Base-by-base conservation (phyloP, 23 red algal species). In the Gracilariopsis chorda region DNA sequence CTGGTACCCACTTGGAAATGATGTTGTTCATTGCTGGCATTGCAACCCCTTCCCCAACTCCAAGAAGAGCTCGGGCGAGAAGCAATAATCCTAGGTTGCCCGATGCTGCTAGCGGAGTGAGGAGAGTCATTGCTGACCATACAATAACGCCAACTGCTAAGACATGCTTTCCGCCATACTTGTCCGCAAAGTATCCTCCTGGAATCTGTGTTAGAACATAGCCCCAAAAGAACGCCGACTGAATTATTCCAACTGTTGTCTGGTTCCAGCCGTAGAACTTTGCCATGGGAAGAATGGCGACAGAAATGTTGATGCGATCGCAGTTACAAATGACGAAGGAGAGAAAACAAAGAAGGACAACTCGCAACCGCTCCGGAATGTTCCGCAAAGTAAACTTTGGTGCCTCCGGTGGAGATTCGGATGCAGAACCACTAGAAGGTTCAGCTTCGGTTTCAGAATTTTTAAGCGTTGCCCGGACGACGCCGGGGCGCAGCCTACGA, bases 1-100 rank as follows among this genome's bases (percentile, higher is more conserved):
- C 76, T 2, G 96, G 96, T 20, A 98, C 86, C 96, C 96, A 98
- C 32, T 80, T 82, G 4, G 96, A 98, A 35, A 98, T 91, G 7
- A 98, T 82, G 59, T 95, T 87, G 69, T 98, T 98, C 96, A 98
- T 98, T 9, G 93, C 93, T 20, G 96, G 96, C 96, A 98, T 98
- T 4, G 96, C 96, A 29, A 98, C 96, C 25, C 96, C 96, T 91
- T 98, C 96, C 3, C 96, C 96, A 14, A 98, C 84, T 0, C 96
- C 96, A 46, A 98, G 94, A 23, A 98, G 76, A 7, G 93, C 96
- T 30, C 96, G 59, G 28, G 96, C 93, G 4, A 84, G 51, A 1
- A 98, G 90, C 36, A 98, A 71, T 1, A 87, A 48, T 41, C 82
- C 88, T 43, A 95, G 76, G 25, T 76, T 70, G 27, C 51, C 30